Base-by-base conservation (phyloP, 306 rosid genomes). In the Glycyrrhiza uralensis region DNA sequence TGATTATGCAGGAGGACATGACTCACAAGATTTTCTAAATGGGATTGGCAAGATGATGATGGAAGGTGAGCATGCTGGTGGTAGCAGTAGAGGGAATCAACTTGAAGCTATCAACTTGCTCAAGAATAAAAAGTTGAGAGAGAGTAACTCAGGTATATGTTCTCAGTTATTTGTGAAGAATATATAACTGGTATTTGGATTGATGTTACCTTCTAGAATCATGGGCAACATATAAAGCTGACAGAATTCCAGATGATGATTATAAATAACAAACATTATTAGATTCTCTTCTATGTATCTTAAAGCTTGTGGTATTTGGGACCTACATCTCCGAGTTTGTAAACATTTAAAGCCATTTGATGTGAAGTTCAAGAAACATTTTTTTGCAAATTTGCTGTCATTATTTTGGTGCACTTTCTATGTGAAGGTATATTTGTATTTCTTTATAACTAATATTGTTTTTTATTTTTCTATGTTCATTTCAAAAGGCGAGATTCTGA, bases 111-210 rank as follows among this genome's bases (percentile, higher is more conserved):
- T 14, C 41, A 39, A 80, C 80, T 67, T 79, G 79, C 38, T 63
- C 54, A 84, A 81, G 57, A 81, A 66, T 67, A 87, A 90, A 68
- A 88, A 63, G 87, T 71, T 81, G 62, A 90, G 57, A 75, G 77
- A 59, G 52, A 65, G 66, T 52, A 75, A 65, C 60, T 69, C 79
- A 79, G 93, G 96, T 87, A 77, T 12, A 12, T 38, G 3, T 39
- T 71, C 63, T 33, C 51, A 2, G 39, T 39, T 52, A 22, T 9
- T 50, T 41, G 13, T 51, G 70, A 41, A 7, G 30, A 50, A 15
- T 61, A 33, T 60, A 68, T 69, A 46, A 66, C 32, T 19, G 23
- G 3, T 29, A 26, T 26, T 57, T 75, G 46, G 47, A 51, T 26
- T 19, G n/a, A 49, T 49, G 13, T 47, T 68, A 6, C 26, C 61